phyloP scores from a whole-genome alignment of 2,329 filamentous ascomycete genomes.

The Myrmaecium sp. region DNA sequence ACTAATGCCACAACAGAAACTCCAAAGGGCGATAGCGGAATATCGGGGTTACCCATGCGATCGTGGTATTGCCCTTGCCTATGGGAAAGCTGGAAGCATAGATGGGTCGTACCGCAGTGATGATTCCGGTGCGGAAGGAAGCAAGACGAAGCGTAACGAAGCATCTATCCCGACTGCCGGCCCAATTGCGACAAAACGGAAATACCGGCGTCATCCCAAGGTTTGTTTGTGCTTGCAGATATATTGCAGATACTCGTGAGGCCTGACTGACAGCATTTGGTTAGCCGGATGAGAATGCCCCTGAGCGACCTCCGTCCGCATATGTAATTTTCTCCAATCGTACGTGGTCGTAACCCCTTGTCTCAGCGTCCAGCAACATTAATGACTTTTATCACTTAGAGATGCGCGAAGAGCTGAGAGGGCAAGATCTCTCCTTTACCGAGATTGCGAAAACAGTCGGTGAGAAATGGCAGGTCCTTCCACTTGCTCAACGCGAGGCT shows the following conservation, averaged over 20 bases:
- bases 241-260: conserved; percentile 1
- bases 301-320: conserved; percentile 63
- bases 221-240: conserved; percentile 22
- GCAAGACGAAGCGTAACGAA: conserved; percentile 29
- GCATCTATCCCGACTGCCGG: conserved; percentile 19
- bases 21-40: conserved; percentile 70
- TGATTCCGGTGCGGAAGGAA: conserved; percentile 30
- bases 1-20: conserved; percentile 36
- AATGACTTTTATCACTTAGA: conserved; percentile 36
- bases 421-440: conserved; percentile 60
- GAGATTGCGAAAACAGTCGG: conserved; percentile 72
- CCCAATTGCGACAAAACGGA: conserved; percentile 39
- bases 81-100: conserved; percentile 31
- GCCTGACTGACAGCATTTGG: conserved; percentile 5
- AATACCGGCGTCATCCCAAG: conserved; percentile 65
- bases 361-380: not conserved
- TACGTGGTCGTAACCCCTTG: conserved; percentile 25
- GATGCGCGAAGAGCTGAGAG: conserved; percentile 62
- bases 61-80: conserved; percentile 16
- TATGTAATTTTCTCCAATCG: conserved; percentile 79
- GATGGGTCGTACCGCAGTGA: conserved; percentile 41
- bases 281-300: conserved; percentile 61
- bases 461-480: conserved; percentile 63
- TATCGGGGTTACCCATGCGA: conserved; percentile 37
- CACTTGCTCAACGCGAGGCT: conserved; percentile 48